Conservation (phyloP, 2,329 filamentous ascomycete genomes). For the Leptoxyphium fumago region DNA sequence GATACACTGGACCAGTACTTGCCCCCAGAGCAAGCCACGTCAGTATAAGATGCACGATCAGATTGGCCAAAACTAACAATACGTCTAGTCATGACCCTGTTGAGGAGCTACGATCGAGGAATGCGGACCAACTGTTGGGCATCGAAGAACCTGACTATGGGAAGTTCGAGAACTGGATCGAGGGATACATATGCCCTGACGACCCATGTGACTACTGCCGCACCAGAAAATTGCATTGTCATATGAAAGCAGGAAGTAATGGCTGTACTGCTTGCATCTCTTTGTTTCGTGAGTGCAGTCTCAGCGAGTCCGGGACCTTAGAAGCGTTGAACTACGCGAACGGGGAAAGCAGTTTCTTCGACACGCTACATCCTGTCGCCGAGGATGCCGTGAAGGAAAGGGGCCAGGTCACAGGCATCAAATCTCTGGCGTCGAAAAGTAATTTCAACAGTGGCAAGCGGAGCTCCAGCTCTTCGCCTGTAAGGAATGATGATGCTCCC, state of each 20-base stretch:
- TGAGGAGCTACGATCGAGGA: no score
- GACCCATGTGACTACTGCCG: constrained; percentile 34
- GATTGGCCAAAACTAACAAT: no score
- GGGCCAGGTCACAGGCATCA: constrained; percentile 23
- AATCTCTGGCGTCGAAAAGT: constrained; percentile 17
- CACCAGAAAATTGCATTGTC: constrained; percentile 32
- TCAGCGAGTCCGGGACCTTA: constrained; percentile 21
- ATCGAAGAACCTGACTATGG: constrained; percentile 7
- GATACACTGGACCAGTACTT: no score
- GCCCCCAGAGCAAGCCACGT: no score
- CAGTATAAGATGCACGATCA: no score
- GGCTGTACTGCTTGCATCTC: constrained; percentile 33
- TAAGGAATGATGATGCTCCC: constrained; percentile 17
- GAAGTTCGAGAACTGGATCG: constrained; percentile 26
- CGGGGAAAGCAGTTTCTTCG: constrained; percentile 24
- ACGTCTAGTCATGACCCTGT: no score
- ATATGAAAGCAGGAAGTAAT: constrained; percentile 24
- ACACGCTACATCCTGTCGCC: constrained; percentile 32
- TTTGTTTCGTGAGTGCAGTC: constrained; percentile 34
- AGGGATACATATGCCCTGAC: constrained; percentile 30
- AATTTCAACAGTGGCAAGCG: constrained; percentile 3
- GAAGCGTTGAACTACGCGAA: constrained; percentile 14
- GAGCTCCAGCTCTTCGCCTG: constrained; percentile 5
- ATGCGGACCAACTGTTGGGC: not conserved
- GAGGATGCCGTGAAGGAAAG: constrained; percentile 24